Base-by-base conservation (phyloP, 208 protist species). In the Trypanosoma cruzi region DNA sequence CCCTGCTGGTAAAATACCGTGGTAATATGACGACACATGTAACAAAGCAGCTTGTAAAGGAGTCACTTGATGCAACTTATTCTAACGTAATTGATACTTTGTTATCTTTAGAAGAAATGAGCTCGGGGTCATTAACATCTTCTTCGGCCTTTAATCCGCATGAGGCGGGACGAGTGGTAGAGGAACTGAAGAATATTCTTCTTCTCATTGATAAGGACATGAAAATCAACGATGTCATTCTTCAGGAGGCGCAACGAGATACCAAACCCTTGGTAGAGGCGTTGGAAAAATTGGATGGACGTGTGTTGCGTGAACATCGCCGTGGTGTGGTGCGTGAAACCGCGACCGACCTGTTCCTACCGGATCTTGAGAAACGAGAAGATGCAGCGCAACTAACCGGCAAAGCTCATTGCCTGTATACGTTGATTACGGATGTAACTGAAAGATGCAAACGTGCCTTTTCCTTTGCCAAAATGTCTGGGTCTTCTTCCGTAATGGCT, bases 241-340 rank as follows among this genome's bases (percentile, higher is more conserved):
- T 24, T 37, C 10, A 28, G 44, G 64, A 58, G 26, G 37, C 53
- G n/a, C 2, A 31, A 16, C 56, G 57, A 48, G 49, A 55, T 2
- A 24, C 37, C 5, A 14, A 32, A 31, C 34, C 8, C 6, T 18
- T 68, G 16, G 8, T 36, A 10, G 64, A 60, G 44, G 31, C 37
- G 5, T 50, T 68, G 22, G 34, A 68, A 52, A 44, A 52, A 52
- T 36, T 68, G 26, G 64, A 68, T 57, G 53, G 36, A 24, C 64
- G 48, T 68, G 6, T 68, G 34, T 36, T 68, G 22, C 53, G 64
- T 22, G 64, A 68, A 14, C 26, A 68, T 44, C 64, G 64, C 18
- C 64, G 64, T 48, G 34, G 4, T 16, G 22, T 52, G 20, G 31
- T 50, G 10, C 64, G 50, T 24, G 37, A 32, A 31, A 68, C 64